Percentiles rank a stretch among this genome's conserved stretches.
These are phyloP conservation scores for Enteropsectra breve DNA, from an alignment of 371 early-diverging fungal species.

Conservation along the genomic window DNA sequence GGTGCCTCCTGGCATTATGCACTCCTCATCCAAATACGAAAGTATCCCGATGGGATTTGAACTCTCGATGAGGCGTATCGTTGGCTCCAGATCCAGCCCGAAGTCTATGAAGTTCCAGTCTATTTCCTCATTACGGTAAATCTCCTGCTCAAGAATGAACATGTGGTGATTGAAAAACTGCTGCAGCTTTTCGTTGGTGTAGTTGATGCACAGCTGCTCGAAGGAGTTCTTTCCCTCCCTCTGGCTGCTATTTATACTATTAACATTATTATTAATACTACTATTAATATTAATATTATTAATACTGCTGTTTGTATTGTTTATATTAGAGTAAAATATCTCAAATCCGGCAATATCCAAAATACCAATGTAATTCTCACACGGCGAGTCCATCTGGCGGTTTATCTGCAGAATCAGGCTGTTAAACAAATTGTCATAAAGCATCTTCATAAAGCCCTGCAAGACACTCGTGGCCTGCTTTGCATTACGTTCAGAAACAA, in stretches of 20 bases:
- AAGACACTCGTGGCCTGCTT: conserved; percentile 8
- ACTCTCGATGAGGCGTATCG: conserved; percentile 91
- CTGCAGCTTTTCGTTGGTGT: conserved; percentile 72
- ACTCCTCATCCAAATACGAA: conserved; percentile 94
- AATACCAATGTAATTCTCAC: conserved; percentile 26
- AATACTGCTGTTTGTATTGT: conserved; percentile 38
- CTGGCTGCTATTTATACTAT: conserved; percentile 69
- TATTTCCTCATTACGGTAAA: conserved; percentile 86
- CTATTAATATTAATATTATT: background rate
- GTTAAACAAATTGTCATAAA: conserved; percentile 37
- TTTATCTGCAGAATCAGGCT: conserved; percentile 59
- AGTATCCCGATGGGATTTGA: conserved; percentile 88
- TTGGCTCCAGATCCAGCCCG: conserved; percentile 93
- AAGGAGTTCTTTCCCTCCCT: conserved; percentile 60
- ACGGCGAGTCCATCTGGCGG: conserved; percentile 63
- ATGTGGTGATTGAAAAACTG: conserved; percentile 99
- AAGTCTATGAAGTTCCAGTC: conserved; percentile 97
- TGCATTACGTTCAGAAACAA: conserved; percentile 6
- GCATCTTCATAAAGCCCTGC: conserved; percentile 15
- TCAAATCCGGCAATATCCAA: conserved; percentile 70
- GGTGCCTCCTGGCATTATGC: conserved; percentile 88
- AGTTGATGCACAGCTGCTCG: conserved; percentile 64
- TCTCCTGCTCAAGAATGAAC: conserved; percentile 97
- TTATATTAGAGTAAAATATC: conserved; percentile 57
- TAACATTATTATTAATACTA: conserved; percentile 51